These are phyloP conservation scores for Lenzites betulinus DNA, from an alignment of 768 basidiomycete genomes.

Conservation along the genomic window DNA sequence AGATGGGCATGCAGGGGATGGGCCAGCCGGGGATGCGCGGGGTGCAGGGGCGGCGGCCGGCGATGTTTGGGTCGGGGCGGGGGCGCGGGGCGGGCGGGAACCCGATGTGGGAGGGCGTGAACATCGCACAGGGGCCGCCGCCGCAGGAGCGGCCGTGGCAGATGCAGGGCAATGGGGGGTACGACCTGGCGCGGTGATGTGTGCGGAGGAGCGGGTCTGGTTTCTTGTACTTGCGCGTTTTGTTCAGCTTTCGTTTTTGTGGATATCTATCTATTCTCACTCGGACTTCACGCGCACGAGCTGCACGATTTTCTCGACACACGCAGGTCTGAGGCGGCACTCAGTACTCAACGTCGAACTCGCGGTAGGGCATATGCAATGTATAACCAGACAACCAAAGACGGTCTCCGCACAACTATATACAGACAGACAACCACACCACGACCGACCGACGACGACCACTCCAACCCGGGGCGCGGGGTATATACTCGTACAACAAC, in stretches of 20 bases:
- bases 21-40: constrained; percentile 41
- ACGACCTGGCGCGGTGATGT: constrained; percentile 14
- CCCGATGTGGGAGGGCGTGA: constrained; percentile 32
- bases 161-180: constrained; percentile 15
- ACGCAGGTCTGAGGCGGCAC: too few relatives aligned
- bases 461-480: constrained; percentile 1
- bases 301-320: too few relatives aligned
- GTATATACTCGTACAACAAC: constrained; percentile 24
- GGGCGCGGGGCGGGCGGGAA: constrained; percentile 35
- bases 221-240: background rate
- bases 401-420: constrained; percentile 13
- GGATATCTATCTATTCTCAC: constrained; percentile 6
- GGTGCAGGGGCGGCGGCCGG: constrained; percentile 51
- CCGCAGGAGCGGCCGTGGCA: constrained; percentile 49
- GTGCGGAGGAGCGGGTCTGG: background rate
- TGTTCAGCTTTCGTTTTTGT: background rate
- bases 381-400: background rate
- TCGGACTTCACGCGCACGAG: background rate
- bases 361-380: constrained; percentile 9
- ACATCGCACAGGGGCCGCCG: constrained; percentile 39
- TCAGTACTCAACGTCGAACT: too few relatives aligned
- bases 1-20: constrained; percentile 15
- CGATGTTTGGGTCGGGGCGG: constrained; percentile 58
- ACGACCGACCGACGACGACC: background rate
- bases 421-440: background rate